These are phyloP conservation scores for Sclerotinia glacialis DNA, from an alignment of 2,329 filamentous ascomycete genomes.

Conservation along the genomic window DNA sequence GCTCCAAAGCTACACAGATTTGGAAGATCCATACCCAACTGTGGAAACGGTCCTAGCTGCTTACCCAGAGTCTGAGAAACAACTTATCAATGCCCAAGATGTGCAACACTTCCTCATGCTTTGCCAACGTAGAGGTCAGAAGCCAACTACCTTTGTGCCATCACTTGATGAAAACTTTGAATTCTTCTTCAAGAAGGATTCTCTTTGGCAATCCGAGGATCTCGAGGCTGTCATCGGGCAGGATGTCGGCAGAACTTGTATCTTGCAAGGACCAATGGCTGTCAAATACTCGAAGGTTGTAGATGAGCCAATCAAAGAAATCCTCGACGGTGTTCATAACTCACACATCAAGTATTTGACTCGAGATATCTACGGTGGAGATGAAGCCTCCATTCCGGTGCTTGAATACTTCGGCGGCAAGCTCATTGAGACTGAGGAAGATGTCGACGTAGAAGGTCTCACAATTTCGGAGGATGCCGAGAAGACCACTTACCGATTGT, in stretches of 20 bases:
- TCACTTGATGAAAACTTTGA: slow-evolving; percentile 96
- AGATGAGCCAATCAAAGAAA: slow-evolving; percentile 93
- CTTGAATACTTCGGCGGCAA: slow-evolving; percentile 96
- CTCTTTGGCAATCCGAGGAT: slow-evolving; percentile 98
- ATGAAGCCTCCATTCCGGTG: slow-evolving; percentile 72
- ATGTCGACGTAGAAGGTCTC: slow-evolving; percentile 79
- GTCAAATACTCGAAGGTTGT: slow-evolving; percentile 85
- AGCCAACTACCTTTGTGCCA: slow-evolving; percentile 94
- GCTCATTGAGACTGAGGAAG: slow-evolving; percentile 67
- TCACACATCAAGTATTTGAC: slow-evolving; percentile 80
- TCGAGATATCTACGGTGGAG: slow-evolving; percentile 73
- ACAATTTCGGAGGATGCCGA: slow-evolving; percentile 74
- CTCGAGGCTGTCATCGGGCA: slow-evolving; percentile 92
- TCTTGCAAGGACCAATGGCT: slow-evolving; percentile 90
- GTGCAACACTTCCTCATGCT: slow-evolving; percentile 94
- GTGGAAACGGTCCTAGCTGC: slow-evolving; percentile 75
- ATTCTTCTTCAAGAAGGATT: slow-evolving; percentile 99
- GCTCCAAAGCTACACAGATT: slow-evolving; percentile 85
- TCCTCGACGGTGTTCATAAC: slow-evolving; percentile 85
- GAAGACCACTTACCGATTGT: slow-evolving; percentile 82
- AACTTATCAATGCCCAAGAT: slow-evolving; percentile 97
- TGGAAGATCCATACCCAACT: slow-evolving; percentile 75
- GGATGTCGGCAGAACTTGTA: slow-evolving; percentile 93
- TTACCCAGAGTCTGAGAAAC: slow-evolving; percentile 82
- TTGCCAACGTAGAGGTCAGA: slow-evolving; percentile 88